phyloP scores from a whole-genome alignment of 177 flowering plant genomes.

The Telopea speciosissima region DNA sequence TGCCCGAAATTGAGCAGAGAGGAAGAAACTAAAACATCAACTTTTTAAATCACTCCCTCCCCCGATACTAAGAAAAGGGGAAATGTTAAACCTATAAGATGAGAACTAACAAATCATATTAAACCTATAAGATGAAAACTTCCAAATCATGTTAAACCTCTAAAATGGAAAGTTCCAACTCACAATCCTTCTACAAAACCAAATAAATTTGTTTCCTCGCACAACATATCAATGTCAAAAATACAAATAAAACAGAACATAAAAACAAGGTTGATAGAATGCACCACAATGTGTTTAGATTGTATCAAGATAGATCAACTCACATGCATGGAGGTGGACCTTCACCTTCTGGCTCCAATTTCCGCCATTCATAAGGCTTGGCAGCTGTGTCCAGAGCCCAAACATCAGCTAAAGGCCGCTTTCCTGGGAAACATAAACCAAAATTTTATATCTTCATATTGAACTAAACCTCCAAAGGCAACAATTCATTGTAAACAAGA shows the following conservation, averaged over 20 bases:
- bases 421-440: conserved; percentile 44
- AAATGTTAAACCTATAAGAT: too few species aligned
- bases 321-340: conserved; percentile 99
- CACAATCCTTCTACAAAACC: neutral
- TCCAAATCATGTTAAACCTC: too few species aligned
- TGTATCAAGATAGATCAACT: conserved; percentile 1
- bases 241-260: neutral
- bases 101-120: neutral
- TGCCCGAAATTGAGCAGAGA: neutral
- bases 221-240: too few species aligned
- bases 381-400: conserved; percentile 99
- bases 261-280: neutral
- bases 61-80: too few species aligned
- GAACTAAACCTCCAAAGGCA: neutral
- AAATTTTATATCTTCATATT: conserved; percentile 7
- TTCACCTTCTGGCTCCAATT: conserved; percentile 98
- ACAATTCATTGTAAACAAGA: neutral
- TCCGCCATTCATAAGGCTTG: conserved; percentile 99
- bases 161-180: too few species aligned
- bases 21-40: too few species aligned
- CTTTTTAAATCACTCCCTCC: too few species aligned
- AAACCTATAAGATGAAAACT: too few species aligned
- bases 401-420: conserved; percentile 96
- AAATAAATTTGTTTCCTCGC: neutral
- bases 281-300: neutral